These are phyloP conservation scores for Akanthomyces uredinophilus DNA, from an alignment of 2,329 filamentous ascomycete genomes.

Conservation along the genomic window DNA sequence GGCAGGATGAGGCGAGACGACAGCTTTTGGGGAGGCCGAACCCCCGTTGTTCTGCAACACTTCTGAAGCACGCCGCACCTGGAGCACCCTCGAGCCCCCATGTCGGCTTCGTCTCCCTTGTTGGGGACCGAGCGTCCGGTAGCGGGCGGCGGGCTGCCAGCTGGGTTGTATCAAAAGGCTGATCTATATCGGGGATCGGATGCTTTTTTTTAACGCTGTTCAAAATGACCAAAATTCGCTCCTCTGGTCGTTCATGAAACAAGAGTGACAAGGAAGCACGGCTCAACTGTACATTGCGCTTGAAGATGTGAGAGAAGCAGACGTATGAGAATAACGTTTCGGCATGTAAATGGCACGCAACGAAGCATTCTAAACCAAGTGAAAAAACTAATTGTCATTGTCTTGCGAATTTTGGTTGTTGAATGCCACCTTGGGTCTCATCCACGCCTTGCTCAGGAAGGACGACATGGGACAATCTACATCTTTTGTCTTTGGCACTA, in stretches of 20 bases:
- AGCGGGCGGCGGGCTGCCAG: neutral
- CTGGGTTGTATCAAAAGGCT: neutral
- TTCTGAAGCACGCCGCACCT: slow-evolving; percentile 13
- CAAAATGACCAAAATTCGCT: neutral
- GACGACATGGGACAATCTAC: no score
- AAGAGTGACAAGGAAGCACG: neutral
- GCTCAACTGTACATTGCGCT: neutral
- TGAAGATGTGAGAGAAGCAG: neutral
- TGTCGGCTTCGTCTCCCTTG: neutral
- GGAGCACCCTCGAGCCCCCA: neutral
- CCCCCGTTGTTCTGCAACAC: slow-evolving; percentile 9
- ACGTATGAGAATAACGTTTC: no score
- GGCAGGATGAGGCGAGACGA: neutral
- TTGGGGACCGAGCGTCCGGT: neutral
- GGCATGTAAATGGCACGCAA: no score
- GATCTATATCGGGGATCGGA: neutral
- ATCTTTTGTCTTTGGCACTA: no score
- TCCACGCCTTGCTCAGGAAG: no score
- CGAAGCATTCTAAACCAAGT: no score
- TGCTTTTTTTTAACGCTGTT: neutral
- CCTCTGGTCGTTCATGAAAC: neutral
- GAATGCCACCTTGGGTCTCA: no score
- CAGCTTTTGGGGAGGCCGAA: neutral
- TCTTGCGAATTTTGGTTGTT: no score
- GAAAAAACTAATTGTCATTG: no score